Conservation (phyloP, 129 eudicot species). For the Pittosporum tobira region DNA sequence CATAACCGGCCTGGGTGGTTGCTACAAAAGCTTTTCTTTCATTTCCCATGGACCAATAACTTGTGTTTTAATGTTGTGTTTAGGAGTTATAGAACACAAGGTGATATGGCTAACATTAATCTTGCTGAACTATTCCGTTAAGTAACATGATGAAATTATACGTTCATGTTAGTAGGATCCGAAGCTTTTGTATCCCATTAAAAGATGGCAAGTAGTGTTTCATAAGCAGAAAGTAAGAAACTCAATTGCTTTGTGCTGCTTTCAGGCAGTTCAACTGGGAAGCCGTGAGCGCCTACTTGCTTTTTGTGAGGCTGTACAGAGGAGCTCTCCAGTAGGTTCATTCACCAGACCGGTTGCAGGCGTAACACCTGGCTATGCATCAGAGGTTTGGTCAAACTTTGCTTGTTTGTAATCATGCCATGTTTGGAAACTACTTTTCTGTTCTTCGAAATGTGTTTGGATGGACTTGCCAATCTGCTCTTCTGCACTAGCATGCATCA, state of each 20-base stretch:
- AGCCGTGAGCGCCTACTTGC: constrained; percentile 80
- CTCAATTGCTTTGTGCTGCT: constrained; percentile 1
- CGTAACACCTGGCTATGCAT: constrained; percentile 90
- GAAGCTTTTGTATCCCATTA: not conserved
- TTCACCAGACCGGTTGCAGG: constrained; percentile 84
- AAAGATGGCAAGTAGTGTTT: not conserved
- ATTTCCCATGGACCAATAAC: not conserved
- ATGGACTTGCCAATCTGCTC: no score
- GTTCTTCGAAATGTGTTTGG: not conserved
- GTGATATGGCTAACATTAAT: not conserved
- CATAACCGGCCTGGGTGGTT: not conserved
- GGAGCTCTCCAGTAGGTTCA: constrained; percentile 91
- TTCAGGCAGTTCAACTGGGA: constrained; percentile 87
- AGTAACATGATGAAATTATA: not conserved
- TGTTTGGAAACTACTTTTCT: not conserved
- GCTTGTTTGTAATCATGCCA: not conserved
- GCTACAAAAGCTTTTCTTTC: not conserved
- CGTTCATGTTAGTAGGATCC: not conserved
- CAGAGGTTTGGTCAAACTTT: constrained; percentile 45
- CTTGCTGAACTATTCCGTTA: not conserved
- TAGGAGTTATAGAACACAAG: not conserved
- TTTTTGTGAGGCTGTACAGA: constrained; percentile 96
- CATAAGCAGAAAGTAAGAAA: not conserved
- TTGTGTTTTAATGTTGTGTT: not conserved
- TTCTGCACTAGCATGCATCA: no score